phyloP scores from a whole-genome alignment of 2,329 filamentous ascomycete genomes.

The Curvularia hawaiiensis region DNA sequence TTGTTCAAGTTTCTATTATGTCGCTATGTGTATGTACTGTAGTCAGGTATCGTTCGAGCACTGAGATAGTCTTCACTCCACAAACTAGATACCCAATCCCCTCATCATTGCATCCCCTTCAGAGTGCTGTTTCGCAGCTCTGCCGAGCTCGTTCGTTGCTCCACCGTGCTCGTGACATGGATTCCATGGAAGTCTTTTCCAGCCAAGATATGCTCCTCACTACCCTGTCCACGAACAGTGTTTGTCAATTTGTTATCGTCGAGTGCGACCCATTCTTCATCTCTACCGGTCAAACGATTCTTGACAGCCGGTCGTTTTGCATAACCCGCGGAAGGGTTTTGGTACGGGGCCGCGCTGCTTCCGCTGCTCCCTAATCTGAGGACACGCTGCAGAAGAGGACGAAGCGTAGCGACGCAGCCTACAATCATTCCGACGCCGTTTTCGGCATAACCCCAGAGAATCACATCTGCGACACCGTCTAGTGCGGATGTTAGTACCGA shows the following conservation, averaged over 20 bases:
- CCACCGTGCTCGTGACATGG: constrained; percentile 11
- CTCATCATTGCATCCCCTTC: neutral
- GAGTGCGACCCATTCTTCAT: constrained; percentile 14
- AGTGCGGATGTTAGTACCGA: neutral
- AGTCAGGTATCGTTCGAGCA: neutral
- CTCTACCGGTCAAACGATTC: constrained; percentile 11
- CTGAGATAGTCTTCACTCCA: neutral
- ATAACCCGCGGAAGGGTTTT: constrained; percentile 8
- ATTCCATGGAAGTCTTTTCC: constrained; percentile 5
- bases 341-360: constrained; percentile 2
- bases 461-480: constrained; percentile 13
- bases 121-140: neutral
- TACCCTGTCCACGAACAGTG: constrained; percentile 9
- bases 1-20: neutral
- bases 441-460: constrained; percentile 14
- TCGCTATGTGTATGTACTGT: neutral
- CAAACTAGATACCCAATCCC: neutral
- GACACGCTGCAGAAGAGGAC: constrained; percentile 13
- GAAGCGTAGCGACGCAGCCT: constrained; percentile 16
- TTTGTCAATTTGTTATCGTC: constrained; percentile 11
- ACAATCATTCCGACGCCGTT: constrained; percentile 14
- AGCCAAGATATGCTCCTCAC: constrained; percentile 10
- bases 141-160: constrained; percentile 7
- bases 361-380: constrained; percentile 13
- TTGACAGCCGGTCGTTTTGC: constrained; percentile 11